Conservation (phyloP, 768 basidiomycete species). For the Cystofilobasidium bisporidii region DNA sequence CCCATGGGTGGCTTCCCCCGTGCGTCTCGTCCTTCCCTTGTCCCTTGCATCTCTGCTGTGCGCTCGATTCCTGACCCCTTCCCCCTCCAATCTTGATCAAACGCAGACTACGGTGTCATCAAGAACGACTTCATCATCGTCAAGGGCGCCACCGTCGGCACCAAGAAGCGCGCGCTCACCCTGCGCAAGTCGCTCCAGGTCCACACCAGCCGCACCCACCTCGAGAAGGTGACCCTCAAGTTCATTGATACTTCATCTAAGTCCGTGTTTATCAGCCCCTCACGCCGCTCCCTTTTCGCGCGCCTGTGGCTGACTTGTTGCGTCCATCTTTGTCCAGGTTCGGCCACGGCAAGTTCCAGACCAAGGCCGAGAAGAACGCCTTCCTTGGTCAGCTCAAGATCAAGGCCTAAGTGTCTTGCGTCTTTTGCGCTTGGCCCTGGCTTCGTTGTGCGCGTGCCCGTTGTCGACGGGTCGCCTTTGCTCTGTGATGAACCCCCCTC, state of each 20-base stretch:
- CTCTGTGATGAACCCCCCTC: too few relatives aligned
- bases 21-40: too few relatives aligned
- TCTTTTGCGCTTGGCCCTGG: too few relatives aligned
- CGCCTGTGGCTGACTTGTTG: slow-evolving; percentile 37
- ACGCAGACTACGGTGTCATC: slow-evolving; percentile 90
- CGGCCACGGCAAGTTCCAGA: slow-evolving; percentile 96
- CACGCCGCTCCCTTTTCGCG: neutral
- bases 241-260: slow-evolving; percentile 72
- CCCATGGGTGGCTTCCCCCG: slow-evolving; percentile 99
- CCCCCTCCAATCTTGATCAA: too few relatives aligned
- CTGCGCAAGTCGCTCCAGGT: slow-evolving; percentile 95
- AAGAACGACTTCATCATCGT: slow-evolving; percentile 97
- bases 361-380: slow-evolving; percentile 86
- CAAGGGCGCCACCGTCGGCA: slow-evolving; percentile 91
- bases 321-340: slow-evolving; percentile 46
- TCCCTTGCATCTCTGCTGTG: too few relatives aligned
- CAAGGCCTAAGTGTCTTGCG: slow-evolving; percentile 33
- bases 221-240: slow-evolving; percentile 65
- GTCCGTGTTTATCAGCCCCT: neutral
- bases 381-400: slow-evolving; percentile 55
- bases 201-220: slow-evolving; percentile 68
- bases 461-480: too few relatives aligned
- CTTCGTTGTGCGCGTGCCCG: too few relatives aligned
- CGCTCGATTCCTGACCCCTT: too few relatives aligned
- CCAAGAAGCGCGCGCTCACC: slow-evolving; percentile 95